phyloP scores from a whole-genome alignment of 441 rosid species.

The Populus hybrid region DNA sequence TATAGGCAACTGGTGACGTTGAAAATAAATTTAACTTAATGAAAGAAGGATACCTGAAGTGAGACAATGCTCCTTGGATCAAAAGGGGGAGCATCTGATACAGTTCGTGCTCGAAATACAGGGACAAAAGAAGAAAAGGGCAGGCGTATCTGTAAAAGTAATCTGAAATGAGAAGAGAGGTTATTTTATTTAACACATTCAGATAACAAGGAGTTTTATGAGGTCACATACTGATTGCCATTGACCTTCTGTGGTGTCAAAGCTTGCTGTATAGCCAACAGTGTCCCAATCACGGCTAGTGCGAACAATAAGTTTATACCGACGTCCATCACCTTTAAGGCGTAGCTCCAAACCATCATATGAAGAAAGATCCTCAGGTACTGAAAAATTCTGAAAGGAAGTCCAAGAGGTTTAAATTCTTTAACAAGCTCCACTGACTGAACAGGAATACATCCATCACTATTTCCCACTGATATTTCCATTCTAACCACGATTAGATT shows the following conservation, averaged over 20 bases:
- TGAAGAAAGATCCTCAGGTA: constrained; percentile 72
- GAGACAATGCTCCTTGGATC: constrained; percentile 64
- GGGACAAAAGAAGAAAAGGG: constrained; percentile 84
- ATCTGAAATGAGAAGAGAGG: constrained; percentile 1
- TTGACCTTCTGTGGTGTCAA: constrained; percentile 65
- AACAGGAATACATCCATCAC: not conserved
- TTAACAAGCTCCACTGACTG: constrained; percentile 1
- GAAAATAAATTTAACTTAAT: not conserved
- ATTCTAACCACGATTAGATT: not conserved
- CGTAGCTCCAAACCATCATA: constrained; percentile 83
- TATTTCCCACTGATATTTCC: not conserved
- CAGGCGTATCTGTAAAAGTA: constrained; percentile 45
- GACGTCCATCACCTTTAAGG: constrained; percentile 73
- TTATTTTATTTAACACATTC: not conserved
- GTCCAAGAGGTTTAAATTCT: constrained; percentile 4
- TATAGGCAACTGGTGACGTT: not conserved
- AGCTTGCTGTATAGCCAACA: constrained; percentile 73
- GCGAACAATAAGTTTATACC: constrained; percentile 76
- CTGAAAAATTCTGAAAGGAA: constrained; percentile 64
- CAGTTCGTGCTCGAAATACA: constrained; percentile 71
- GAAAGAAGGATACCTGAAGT: constrained; percentile 52
- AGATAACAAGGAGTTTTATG: not conserved
- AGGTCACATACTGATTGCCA: constrained; percentile 79
- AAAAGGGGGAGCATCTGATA: constrained; percentile 69
- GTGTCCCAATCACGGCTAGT: constrained; percentile 85